These are phyloP conservation scores for Dovyalis caffra DNA, from an alignment of 345 rosid genomes.

Conservation along the genomic window DNA sequence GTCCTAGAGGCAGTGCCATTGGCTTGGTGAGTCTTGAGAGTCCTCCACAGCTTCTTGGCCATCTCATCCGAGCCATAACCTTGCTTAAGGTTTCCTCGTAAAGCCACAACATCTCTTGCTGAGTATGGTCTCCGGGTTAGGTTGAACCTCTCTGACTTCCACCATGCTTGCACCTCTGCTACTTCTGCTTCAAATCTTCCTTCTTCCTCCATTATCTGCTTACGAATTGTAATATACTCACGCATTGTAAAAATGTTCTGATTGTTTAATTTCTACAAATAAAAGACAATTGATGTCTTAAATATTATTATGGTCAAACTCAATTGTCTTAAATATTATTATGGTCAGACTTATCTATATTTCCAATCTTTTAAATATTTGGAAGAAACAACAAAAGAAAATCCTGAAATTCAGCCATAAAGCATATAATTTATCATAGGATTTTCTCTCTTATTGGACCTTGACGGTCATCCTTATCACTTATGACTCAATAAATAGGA, in stretches of 20 bases:
- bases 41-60: conserved; percentile 88
- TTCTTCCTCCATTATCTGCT: conserved; percentile 89
- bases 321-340: too few relatives aligned
- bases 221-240: not conserved
- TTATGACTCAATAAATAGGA: too few relatives aligned
- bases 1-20: conserved; percentile 91
- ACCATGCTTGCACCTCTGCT: conserved; percentile 95
- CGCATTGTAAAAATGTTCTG: not conserved
- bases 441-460: too few relatives aligned
- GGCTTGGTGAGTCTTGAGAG: conserved; percentile 86
- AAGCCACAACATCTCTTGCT: conserved; percentile 81
- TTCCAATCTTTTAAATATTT: too few relatives aligned
- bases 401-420: too few relatives aligned
- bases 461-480: too few relatives aligned
- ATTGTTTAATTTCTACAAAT: too few relatives aligned
- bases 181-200: conserved; percentile 86
- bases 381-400: too few relatives aligned
- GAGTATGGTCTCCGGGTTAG: conserved; percentile 77
- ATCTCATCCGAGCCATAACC: conserved; percentile 81
- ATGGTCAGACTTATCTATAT: too few relatives aligned
- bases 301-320: too few relatives aligned
- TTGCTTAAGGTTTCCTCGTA: conserved; percentile 79
- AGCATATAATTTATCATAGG: too few relatives aligned
- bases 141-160: conserved; percentile 96
- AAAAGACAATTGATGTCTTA: too few relatives aligned